Evolutionary conservation across 805 yeast genomes (phyloP), one percentile per base, ranked within the genome.

Genomic region (Candida rishiriensis): DNA sequence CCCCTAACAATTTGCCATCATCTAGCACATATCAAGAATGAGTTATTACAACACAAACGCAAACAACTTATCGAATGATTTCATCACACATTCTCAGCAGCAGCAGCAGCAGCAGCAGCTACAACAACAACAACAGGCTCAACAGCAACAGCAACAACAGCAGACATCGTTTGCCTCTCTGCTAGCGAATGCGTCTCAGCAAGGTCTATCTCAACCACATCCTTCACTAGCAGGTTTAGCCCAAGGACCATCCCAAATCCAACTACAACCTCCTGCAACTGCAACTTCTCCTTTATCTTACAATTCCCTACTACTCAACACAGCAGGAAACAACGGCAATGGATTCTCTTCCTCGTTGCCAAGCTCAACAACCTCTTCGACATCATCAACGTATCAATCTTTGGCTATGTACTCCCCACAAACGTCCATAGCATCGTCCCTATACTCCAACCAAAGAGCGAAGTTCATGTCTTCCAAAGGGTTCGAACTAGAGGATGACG

Each of bases 401-500:
- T 38, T 56, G 44, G 46, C 55, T 13, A 43, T 50, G 18, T 56
- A 60, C 14, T 57, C 61, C 1, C 61, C 62, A 12, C 57, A 57
- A 41, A 51, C 56, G 15, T 56, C 62, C 12, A 41, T 51, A 10
- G 51, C 57, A 12, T 21, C 26, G 7, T 56, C 61, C 9, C 38
- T 59, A 15, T 56, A 55, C 39, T 55, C 62, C 15, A 43, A 52
- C 10, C 56, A 52, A 29, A 63, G 83, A 35, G 75, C 80, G 34
- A 66, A 82, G 51, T 76, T 78, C 55, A 75, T 76, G 65, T 70
- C 75, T 29, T 75, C 81, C 17, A 79, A 79, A 52, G 78, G 80
- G 29, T 79, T 79, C 61, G 85, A 79, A 47, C 52, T 72, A 9
- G 85, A 79, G 54, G 85, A 79, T 55, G 85, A 79, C 57, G 57